Conservation (phyloP, 2,329 filamentous ascomycete genomes). For the Hypoxylon sp. region DNA sequence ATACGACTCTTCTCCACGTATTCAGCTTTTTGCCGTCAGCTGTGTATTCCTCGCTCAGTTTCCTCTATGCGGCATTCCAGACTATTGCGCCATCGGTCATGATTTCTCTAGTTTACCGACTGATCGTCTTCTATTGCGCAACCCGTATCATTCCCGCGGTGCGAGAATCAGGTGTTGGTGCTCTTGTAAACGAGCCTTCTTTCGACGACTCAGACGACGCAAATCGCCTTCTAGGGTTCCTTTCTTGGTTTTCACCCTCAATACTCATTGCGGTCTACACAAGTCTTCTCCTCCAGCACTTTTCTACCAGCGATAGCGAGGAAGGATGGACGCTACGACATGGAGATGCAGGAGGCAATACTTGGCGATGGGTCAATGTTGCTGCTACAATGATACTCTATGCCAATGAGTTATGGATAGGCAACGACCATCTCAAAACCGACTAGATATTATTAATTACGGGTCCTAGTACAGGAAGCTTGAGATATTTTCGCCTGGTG, state of each 20-base stretch:
- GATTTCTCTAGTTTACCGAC: conserved; percentile 92
- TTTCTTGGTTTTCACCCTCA: conserved; percentile 95
- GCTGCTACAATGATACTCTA: conserved; percentile 91
- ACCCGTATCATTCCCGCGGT: conserved; percentile 96
- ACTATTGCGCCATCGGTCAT: conserved; percentile 96
- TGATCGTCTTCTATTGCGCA: conserved; percentile 94
- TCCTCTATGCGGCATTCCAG: conserved; percentile 91
- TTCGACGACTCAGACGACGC: conserved; percentile 89
- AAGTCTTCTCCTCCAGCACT: conserved; percentile 94
- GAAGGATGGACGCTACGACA: conserved; percentile 88
- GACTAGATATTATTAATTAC: conserved; percentile 65
- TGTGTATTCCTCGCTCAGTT: conserved; percentile 84
- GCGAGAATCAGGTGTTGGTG: conserved; percentile 84
- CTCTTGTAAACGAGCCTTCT: conserved; percentile 85
- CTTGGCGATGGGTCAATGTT: conserved; percentile 95
- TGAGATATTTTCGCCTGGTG: conserved; percentile 28
- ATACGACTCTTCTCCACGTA: conserved; percentile 88
- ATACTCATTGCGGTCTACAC: conserved; percentile 98
- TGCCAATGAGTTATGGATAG: conserved; percentile 88
- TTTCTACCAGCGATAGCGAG: conserved; percentile 79
- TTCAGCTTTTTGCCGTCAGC: conserved; percentile 86
- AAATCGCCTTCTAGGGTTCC: conserved; percentile 81
- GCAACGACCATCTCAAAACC: conserved; percentile 93
- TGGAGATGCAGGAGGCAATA: conserved; percentile 84
- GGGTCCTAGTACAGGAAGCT: conserved; percentile 4